These are phyloP conservation scores for Penicillium sp. DNA, from an alignment of 2,329 filamentous ascomycete genomes.

Conservation along the genomic window DNA sequence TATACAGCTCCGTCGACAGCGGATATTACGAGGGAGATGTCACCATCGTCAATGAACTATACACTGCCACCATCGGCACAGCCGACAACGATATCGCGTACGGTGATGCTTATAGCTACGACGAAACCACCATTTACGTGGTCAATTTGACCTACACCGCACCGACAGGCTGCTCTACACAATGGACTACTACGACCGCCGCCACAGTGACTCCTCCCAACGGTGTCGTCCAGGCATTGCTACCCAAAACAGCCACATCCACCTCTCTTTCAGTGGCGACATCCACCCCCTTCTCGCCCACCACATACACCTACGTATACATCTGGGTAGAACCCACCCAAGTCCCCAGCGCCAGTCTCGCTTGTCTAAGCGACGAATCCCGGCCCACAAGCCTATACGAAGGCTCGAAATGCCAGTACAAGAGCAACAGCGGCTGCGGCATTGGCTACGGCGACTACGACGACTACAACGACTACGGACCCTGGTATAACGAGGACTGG, in stretches of 20 bases:
- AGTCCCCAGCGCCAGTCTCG: constrained; percentile 20
- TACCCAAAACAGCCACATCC: constrained; percentile 21
- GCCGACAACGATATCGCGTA: not conserved
- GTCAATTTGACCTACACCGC: constrained; percentile 29
- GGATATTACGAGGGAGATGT: constrained; percentile 12
- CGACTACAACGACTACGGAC: not conserved
- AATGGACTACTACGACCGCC: constrained; percentile 26
- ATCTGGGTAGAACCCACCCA: constrained; percentile 30
- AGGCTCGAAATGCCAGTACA: constrained; percentile 13
- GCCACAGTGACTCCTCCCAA: constrained; percentile 18
- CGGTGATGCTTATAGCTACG: not conserved
- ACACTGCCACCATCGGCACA: constrained; percentile 24
- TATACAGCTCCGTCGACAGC: constrained; percentile 19
- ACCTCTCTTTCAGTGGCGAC: constrained; percentile 24
- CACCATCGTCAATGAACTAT: constrained; percentile 28
- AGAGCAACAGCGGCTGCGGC: not conserved
- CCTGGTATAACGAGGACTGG: constrained; percentile 23
- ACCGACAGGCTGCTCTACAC: constrained; percentile 26
- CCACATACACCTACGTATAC: constrained; percentile 24
- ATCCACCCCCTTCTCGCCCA: constrained; percentile 21
- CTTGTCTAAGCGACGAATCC: constrained; percentile 19
- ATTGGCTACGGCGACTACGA: constrained; percentile 12
- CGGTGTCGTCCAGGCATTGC: constrained; percentile 7
- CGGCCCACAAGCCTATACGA: constrained; percentile 16
- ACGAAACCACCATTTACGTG: constrained; percentile 21